These are phyloP conservation scores for Sarocladiaceae sp. DNA, from an alignment of 2,329 filamentous ascomycete species.

Conservation along the genomic window DNA sequence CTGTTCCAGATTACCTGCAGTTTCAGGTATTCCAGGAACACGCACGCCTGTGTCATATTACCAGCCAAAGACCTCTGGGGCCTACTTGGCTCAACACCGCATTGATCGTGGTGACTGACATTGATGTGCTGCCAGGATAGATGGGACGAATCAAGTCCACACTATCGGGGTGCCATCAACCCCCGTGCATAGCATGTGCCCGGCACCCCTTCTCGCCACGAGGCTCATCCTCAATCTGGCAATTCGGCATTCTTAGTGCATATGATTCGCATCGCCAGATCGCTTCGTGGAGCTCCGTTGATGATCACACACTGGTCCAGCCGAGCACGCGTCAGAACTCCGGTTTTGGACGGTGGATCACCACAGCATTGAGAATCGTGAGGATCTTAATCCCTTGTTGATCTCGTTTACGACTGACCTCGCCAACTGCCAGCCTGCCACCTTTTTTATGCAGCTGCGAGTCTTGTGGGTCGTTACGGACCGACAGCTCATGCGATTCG, in stretches of 20 bases:
- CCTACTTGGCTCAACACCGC: background rate
- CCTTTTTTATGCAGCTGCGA: too few species aligned
- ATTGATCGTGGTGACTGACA: too few species aligned
- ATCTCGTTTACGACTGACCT: too few species aligned
- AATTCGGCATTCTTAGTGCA: too few species aligned
- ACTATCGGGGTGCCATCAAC: background rate
- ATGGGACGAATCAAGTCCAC: background rate
- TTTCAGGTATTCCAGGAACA: background rate
- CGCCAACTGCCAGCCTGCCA: too few species aligned
- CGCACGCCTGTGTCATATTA: too few species aligned
- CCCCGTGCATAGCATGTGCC: too few species aligned
- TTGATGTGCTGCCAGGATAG: constrained; percentile 5
- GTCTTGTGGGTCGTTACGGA: too few species aligned
- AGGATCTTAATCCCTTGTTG: background rate
- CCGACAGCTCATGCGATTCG: too few species aligned
- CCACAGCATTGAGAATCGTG: background rate
- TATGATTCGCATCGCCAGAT: too few species aligned
- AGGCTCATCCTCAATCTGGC: background rate
- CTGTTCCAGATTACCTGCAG: background rate
- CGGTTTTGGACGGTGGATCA: background rate
- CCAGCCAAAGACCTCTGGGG: background rate
- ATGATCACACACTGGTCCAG: background rate
- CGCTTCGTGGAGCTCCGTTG: background rate
- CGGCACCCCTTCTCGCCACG: background rate
- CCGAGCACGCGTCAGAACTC: background rate